Conservation (phyloP, 495 filamentous ascomycete genomes). For the Neurospora sp. region DNA sequence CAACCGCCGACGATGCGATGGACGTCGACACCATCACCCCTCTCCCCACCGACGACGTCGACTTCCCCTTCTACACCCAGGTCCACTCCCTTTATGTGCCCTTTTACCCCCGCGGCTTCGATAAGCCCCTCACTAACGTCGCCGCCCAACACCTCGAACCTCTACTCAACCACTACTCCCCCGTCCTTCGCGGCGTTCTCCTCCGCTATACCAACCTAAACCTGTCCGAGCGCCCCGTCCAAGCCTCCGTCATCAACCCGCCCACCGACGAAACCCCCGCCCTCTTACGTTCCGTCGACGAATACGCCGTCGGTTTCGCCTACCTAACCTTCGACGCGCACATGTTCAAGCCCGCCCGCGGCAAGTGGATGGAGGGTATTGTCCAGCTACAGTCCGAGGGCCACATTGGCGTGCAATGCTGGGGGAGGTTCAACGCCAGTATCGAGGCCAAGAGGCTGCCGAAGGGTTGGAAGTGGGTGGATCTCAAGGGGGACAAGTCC, state of each 20-base stretch:
- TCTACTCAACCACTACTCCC: conserved; percentile 36
- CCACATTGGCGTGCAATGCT: conserved; percentile 40
- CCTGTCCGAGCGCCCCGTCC: conserved; percentile 31
- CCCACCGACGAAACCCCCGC: conserved; percentile 30
- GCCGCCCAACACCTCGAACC: conserved; percentile 35
- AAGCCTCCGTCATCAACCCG: conserved; percentile 18
- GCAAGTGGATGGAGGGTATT: conserved; percentile 38
- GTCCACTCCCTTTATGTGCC: conserved; percentile 38
- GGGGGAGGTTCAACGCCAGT: conserved; percentile 40
- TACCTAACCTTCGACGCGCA: conserved; percentile 38
- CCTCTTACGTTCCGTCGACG: conserved; percentile 29
- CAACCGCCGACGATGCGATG: conserved; percentile 9
- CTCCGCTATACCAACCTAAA: conserved; percentile 36
- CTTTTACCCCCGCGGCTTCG: conserved; percentile 35
- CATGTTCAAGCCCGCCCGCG: conserved; percentile 34
- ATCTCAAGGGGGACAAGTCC: conserved; percentile 21
- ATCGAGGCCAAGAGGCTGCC: conserved; percentile 38
- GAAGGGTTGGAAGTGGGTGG: conserved; percentile 36
- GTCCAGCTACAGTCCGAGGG: conserved; percentile 39
- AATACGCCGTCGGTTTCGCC: conserved; percentile 35
- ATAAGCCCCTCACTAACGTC: conserved; percentile 32
- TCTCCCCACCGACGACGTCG: conserved; percentile 3
- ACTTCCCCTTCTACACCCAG: conserved; percentile 39
- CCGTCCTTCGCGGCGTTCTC: conserved; percentile 34
- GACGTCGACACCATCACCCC: conserved; percentile 11